Evolutionary conservation across 176 grass and related monocot species (phyloP).

Genomic region (Rhynchospora breviuscula): DNA sequence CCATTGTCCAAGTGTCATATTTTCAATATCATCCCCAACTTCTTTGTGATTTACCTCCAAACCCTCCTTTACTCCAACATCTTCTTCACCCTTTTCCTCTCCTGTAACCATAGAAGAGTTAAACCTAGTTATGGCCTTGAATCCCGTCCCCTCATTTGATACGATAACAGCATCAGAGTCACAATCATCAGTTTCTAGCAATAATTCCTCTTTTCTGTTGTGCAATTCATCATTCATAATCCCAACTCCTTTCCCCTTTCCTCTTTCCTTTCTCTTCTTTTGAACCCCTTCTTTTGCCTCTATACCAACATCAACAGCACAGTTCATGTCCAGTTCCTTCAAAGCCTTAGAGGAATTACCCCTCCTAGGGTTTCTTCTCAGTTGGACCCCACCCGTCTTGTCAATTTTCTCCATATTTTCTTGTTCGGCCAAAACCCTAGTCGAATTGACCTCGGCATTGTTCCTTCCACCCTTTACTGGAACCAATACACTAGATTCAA

Average conservation of each 20-base stretch:
- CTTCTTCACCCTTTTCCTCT: slow-evolving; percentile 19
- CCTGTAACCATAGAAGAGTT: slow-evolving; percentile 6
- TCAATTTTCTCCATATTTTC: not conserved
- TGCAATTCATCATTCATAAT: slow-evolving; percentile 7
- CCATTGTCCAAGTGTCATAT: slow-evolving; percentile 80
- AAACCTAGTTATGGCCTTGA: not conserved
- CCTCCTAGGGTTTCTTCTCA: slow-evolving; percentile 21
- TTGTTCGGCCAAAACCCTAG: slow-evolving; percentile 23
- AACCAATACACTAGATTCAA: not conserved
- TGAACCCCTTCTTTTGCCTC: not conserved
- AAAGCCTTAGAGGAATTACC: slow-evolving; percentile 15
- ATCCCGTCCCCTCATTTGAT: not conserved
- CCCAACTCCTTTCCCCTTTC: slow-evolving; percentile 4
- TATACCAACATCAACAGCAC: not conserved
- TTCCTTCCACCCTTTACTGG: slow-evolving; percentile 15
- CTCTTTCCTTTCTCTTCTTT: not conserved
- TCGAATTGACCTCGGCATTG: not conserved
- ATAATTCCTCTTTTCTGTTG: not conserved
- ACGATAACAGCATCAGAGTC: slow-evolving; percentile 6
- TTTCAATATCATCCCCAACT: slow-evolving; percentile 34
- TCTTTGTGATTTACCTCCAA: not conserved
- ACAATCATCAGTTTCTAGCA: slow-evolving; percentile 5
- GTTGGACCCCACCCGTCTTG: not conserved
- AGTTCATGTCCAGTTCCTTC: slow-evolving; percentile 17
- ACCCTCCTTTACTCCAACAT: not conserved